Evolutionary conservation across 768 basidiomycete species (phyloP), one percentile per base, ranked within the genome.

Genomic region (Mycena amicta): DNA sequence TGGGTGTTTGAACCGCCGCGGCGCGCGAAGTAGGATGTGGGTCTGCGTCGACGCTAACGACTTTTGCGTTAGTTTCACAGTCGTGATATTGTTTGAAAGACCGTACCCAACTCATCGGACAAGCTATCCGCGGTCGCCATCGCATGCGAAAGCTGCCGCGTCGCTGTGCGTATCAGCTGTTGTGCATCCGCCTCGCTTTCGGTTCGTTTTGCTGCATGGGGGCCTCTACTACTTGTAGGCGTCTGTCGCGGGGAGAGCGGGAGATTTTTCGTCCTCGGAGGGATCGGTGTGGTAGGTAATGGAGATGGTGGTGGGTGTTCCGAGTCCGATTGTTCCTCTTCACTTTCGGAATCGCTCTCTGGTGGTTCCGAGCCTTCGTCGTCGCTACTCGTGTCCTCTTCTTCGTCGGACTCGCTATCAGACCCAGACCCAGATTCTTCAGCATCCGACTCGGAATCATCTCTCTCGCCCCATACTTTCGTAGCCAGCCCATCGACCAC

Each of bases 401-500:
- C 70, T 52, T 67, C 70, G 29, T 50, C 64, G 50, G 46, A 69
- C 4, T 64, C 59, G 0, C 68, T 65, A 0, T 72, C 73, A 1
- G 50, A 29, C 12, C 22, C 43, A 16, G 12, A 13, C 8, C 27
- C 47, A 20, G 15, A 71, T 0, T 71, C 71, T 25, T 68, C 69
- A 2, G 67, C 68, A 3, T 68, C 68, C 23, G 67, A 66, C 5
- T 55, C 61, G 12, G 40, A 33, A 54, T 75, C 72, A 50, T 73
- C 71, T 30, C 73, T 66, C 41, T 67, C 52, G 0, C 80, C 77
- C 76, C 77, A 76, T 4, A 75, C 60, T 31, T 70, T 84, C 18
- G 77, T 75, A 56, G 88, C 84, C 6, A 92, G 67, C 0, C 85
- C 86, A 67, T 91, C 84, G 2, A 92, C 75, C 0, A 78, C 86